Evolutionary conservation across 1,284 basidiomycete genomes (phyloP).

Genomic region (Cerrena zonata): DNA sequence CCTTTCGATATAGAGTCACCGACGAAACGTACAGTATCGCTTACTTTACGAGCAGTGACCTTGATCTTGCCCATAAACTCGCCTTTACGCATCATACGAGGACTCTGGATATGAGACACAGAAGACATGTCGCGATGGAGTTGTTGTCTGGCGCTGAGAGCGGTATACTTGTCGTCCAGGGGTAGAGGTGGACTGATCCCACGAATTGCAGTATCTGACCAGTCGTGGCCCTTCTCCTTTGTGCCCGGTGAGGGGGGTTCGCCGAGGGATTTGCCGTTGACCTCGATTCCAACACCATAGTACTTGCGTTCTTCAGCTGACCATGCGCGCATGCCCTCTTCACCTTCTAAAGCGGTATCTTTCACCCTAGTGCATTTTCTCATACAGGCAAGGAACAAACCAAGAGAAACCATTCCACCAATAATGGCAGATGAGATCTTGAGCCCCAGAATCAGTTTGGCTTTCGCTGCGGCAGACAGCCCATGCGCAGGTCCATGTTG

Average conservation of each 20-base stretch:
- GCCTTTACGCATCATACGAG: constrained; percentile 58
- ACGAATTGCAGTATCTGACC: constrained; percentile 11
- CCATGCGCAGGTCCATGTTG: constrained; percentile 29
- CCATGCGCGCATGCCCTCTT: constrained; percentile 50
- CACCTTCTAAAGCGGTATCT: constrained; percentile 53
- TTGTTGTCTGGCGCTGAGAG: not conserved
- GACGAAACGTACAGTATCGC: constrained; percentile 46
- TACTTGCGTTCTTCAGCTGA: constrained; percentile 59
- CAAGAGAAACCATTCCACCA: constrained; percentile 53
- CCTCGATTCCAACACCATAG: constrained; percentile 52
- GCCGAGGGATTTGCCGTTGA: constrained; percentile 13
- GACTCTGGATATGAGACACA: constrained; percentile 22
- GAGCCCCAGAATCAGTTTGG: constrained; percentile 50
- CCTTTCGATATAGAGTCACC: constrained; percentile 36
- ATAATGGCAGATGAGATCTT: constrained; percentile 58
- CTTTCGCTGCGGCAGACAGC: constrained; percentile 38
- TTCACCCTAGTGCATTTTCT: constrained; percentile 50
- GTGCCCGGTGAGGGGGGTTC: not conserved
- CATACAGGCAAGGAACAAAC: constrained; percentile 47
- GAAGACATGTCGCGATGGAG: not conserved
- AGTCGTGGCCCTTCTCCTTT: constrained; percentile 20
- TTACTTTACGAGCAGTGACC: constrained; percentile 60
- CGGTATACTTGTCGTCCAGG: constrained; percentile 1
- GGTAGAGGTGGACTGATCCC: not conserved
- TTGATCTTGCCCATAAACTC: constrained; percentile 59